phyloP scores from a whole-genome alignment of 306 rosid species.

The Citrullus amarus region DNA sequence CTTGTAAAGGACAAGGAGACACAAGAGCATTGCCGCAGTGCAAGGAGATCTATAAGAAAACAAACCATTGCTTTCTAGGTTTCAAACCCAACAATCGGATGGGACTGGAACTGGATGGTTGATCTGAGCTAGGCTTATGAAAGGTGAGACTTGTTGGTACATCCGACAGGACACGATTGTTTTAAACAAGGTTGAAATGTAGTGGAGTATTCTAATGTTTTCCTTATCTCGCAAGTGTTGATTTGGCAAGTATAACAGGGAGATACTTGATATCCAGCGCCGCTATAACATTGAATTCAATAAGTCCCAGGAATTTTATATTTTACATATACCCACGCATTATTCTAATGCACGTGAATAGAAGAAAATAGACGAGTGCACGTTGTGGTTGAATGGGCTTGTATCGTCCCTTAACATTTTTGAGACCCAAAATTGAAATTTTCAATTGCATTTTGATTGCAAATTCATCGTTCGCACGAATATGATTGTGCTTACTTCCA shows the following conservation, averaged over 20 bases:
- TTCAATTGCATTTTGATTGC: background rate
- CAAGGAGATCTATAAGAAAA: background rate
- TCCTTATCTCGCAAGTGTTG: background rate
- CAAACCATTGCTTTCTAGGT: background rate
- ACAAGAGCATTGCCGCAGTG: background rate
- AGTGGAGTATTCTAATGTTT: background rate
- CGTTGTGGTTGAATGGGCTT: background rate
- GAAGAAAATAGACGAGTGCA: background rate
- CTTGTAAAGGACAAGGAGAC: background rate
- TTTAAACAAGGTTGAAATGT: background rate
- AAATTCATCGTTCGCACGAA: background rate
- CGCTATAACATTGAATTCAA: background rate
- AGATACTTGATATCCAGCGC: background rate
- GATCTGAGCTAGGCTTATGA: background rate
- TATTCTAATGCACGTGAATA: background rate
- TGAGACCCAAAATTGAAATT: background rate
- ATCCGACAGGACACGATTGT: background rate
- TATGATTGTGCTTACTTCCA: slow-evolving; percentile 38
- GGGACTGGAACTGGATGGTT: background rate
- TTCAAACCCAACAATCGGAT: background rate
- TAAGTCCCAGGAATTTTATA: background rate
- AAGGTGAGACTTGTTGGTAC: background rate
- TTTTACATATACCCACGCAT: background rate
- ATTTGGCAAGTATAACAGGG: background rate
- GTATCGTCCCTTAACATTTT: background rate